Conservation (phyloP, 306 rosid genomes). For the Rubus parviflorus region DNA sequence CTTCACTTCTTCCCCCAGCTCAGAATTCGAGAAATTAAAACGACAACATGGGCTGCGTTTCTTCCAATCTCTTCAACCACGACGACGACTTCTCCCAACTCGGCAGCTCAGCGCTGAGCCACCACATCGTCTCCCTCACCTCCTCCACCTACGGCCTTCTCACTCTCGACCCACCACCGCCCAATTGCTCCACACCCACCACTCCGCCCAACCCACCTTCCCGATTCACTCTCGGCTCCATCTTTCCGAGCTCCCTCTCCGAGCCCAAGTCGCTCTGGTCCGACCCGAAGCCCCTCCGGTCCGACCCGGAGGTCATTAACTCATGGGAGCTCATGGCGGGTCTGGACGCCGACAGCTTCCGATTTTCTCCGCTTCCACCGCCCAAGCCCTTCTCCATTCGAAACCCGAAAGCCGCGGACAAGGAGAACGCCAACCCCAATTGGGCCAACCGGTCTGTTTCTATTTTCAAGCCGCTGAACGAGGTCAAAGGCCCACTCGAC, state of each 20-base stretch:
- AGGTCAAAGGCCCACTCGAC: slow-evolving; percentile 18
- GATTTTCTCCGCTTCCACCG: slow-evolving; percentile 50
- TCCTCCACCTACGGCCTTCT: slow-evolving; percentile 96
- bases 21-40: background rate
- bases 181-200: slow-evolving; percentile 11
- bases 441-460: background rate
- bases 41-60: slow-evolving; percentile 72
- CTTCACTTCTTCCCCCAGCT: slow-evolving; percentile 2
- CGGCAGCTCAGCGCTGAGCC: slow-evolving; percentile 65
- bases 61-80: slow-evolving; percentile 68
- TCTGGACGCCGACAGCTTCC: slow-evolving; percentile 79
- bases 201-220: slow-evolving; percentile 43
- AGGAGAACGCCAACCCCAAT: slow-evolving; percentile 62
- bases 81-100: slow-evolving; percentile 75
- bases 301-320: slow-evolving; percentile 69
- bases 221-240: slow-evolving; percentile 47
- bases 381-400: slow-evolving; percentile 24
- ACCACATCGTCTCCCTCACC: slow-evolving; percentile 91
- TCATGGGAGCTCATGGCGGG: slow-evolving; percentile 99
- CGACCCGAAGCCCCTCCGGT: slow-evolving; percentile 40
- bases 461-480: background rate
- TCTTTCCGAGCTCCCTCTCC: slow-evolving; percentile 34
- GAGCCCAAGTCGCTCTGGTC: slow-evolving; percentile 43
- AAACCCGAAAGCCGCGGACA: slow-evolving; percentile 22
- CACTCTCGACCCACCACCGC: slow-evolving; percentile 66